Conservation (phyloP, 257 asterid species). For the Solanum dulcamara region DNA sequence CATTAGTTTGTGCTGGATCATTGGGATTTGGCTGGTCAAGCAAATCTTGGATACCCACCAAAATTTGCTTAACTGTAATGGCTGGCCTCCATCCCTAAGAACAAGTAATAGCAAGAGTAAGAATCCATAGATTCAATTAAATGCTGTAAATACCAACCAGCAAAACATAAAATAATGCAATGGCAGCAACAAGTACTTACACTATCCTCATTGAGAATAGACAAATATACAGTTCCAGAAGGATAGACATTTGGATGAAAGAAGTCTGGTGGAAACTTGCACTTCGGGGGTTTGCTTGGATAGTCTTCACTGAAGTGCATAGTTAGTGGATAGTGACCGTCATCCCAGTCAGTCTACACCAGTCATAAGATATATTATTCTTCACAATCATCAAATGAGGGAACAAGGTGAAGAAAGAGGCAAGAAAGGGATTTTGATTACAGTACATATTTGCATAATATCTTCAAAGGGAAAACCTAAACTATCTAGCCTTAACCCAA, state of each 20-base stretch:
- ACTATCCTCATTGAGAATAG: slow-evolving; percentile 81
- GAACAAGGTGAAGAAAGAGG: background rate
- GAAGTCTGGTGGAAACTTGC: slow-evolving; percentile 71
- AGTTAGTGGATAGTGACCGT: slow-evolving; percentile 68
- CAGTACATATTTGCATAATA: background rate
- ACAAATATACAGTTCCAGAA: slow-evolving; percentile 83
- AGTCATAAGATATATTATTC: background rate
- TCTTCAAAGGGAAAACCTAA: background rate
- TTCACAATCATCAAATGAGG: background rate
- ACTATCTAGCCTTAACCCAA: background rate
- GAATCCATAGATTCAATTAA: background rate
- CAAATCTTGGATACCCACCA: slow-evolving; percentile 33
- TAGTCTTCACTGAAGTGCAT: slow-evolving; percentile 83
- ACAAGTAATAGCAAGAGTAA: background rate
- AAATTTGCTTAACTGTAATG: slow-evolving; percentile 29
- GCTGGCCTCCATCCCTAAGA: slow-evolving; percentile 36
- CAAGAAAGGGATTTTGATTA: background rate
- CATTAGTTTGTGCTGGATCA: slow-evolving; percentile 30
- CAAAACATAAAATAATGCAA: background rate
- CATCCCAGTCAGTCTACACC: slow-evolving; percentile 82
- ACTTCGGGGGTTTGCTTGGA: slow-evolving; percentile 88
- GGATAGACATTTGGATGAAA: slow-evolving; percentile 91
- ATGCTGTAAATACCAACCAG: background rate
- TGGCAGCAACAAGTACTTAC: slow-evolving; percentile 30
- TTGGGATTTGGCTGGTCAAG: slow-evolving; percentile 25